Evolutionary conservation across 768 basidiomycete species (phyloP), one percentile per base, ranked within the genome.

Genomic region (Collybiopsis luxurians): DNA sequence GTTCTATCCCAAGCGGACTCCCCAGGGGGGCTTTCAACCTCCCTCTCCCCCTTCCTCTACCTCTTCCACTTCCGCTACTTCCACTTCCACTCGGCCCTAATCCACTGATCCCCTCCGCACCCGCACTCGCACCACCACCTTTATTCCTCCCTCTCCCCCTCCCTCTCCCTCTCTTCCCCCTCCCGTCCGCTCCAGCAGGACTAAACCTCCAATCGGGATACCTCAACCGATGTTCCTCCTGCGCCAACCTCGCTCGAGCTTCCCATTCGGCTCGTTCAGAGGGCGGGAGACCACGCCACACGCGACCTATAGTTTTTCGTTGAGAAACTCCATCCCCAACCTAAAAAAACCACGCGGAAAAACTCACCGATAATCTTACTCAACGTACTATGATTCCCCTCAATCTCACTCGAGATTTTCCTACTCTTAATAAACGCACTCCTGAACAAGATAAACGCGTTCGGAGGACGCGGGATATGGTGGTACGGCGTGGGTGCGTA

Each of bases 121-220:
- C n/a, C n/a, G n/a, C n/a, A n/a, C n/a, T n/a, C n/a, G n/a, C n/a
- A n/a, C 31, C 31, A 13, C 31, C 31, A 34, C 31, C 31, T 34
- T 34, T 34, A 34, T 34, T 34, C 31, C 31, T 51, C 4, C 53
- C 51, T 53, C 51, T 38, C 10, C 51, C 53, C 43, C 31, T 53
- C 24, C 39, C 39, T 12, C 51, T 21, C 15, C n/a, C 38, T 17
- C 51, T 24, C 26, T 54, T 45, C 3, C 26, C 24, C 27, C 27
- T 28, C 5, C 39, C 26, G n/a, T 31, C 34, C 2, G 31, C 56
- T 17, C 82, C 84, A 17, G 50, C 50, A 3, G 87, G 89, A 48
- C 86, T 79, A 68, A 90, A 92, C 49, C 90, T 77, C 89, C 90
- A 92, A 69, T 90, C 87, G 1, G 90, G 90, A 66, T 91, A 91